Conservation (phyloP, 208 protist genomes). For the Acanthamoeba culbertsoni region DNA sequence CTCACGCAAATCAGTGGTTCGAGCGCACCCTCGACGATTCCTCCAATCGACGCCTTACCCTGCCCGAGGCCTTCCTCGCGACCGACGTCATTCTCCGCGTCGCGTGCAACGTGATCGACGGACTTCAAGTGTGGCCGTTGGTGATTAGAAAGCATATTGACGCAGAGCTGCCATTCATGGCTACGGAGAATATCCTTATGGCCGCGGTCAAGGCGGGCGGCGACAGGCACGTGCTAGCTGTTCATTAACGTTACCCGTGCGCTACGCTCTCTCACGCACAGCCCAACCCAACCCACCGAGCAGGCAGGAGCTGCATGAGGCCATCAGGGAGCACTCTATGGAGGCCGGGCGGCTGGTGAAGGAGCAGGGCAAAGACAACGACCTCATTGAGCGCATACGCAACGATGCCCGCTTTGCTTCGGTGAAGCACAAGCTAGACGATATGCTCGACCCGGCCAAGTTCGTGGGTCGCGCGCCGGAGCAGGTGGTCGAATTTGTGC, state of each 20-base stretch:
- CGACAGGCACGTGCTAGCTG: slow-evolving; percentile 78
- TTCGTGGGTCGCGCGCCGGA: slow-evolving; percentile 71
- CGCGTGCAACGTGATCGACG: neutral
- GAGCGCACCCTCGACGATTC: slow-evolving; percentile 82
- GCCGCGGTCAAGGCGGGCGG: slow-evolving; percentile 81
- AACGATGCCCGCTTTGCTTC: slow-evolving; percentile 67
- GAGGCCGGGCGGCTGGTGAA: slow-evolving; percentile 75
- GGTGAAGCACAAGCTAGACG: slow-evolving; percentile 62
- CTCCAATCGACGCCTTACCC: slow-evolving; percentile 72
- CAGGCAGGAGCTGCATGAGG: slow-evolving; percentile 75
- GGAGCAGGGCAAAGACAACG: slow-evolving; percentile 75
- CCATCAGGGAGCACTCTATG: slow-evolving; percentile 77
- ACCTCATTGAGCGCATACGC: slow-evolving; percentile 79
- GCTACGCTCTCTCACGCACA: no score
- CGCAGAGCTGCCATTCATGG: slow-evolving; percentile 85
- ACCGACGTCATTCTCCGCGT: slow-evolving; percentile 72
- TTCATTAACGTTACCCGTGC: no score
- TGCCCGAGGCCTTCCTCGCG: slow-evolving; percentile 79
- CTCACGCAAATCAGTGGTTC: slow-evolving; percentile 80
- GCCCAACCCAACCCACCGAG: no score
- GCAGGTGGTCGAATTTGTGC: slow-evolving; percentile 72
- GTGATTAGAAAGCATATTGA: slow-evolving; percentile 78
- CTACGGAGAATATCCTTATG: slow-evolving; percentile 86
- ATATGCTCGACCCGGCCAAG: slow-evolving; percentile 64
- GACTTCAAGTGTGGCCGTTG: slow-evolving; percentile 68